Evolutionary conservation across 2,329 filamentous ascomycete species (phyloP).

Genomic region (Cladobotryum protrusum): DNA sequence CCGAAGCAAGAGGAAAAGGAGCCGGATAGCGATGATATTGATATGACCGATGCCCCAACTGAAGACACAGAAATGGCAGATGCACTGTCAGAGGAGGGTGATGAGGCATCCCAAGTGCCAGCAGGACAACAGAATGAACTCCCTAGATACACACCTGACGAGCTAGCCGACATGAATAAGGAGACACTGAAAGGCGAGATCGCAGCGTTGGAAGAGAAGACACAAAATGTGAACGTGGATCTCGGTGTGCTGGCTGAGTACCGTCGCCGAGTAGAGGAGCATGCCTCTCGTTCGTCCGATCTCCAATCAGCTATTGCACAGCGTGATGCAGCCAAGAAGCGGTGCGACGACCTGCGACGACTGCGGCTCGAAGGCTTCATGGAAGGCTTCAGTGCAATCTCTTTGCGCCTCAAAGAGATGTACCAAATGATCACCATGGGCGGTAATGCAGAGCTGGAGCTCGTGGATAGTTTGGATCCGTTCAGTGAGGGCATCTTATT

Average conservation of each 20-base stretch:
- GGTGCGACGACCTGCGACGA: constrained; percentile 85
- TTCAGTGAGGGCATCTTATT: constrained; percentile 97
- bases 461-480: constrained; percentile 92
- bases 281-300: constrained; percentile 75
- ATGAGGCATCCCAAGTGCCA: constrained; percentile 19
- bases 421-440: constrained; percentile 99
- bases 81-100: constrained; percentile 20
- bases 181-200: constrained; percentile 56
- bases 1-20: constrained; percentile 21
- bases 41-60: constrained; percentile 25
- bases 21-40: constrained; percentile 26
- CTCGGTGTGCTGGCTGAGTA: constrained; percentile 85
- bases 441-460: constrained; percentile 92
- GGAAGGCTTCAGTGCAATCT: constrained; percentile 94
- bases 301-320: constrained; percentile 69
- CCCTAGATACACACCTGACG: constrained; percentile 69
- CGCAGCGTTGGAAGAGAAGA: constrained; percentile 59
- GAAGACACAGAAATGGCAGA: constrained; percentile 19
- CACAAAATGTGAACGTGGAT: constrained; percentile 81
- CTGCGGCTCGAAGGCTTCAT: constrained; percentile 94
- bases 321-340: constrained; percentile 83
- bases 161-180: constrained; percentile 61
- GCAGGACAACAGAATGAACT: constrained; percentile 49
- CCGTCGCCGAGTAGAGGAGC: constrained; percentile 76
- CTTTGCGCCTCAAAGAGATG: constrained; percentile 95